These are phyloP conservation scores for Ustilago crameri DNA, from an alignment of 1,284 basidiomycete species.

Conservation along the genomic window DNA sequence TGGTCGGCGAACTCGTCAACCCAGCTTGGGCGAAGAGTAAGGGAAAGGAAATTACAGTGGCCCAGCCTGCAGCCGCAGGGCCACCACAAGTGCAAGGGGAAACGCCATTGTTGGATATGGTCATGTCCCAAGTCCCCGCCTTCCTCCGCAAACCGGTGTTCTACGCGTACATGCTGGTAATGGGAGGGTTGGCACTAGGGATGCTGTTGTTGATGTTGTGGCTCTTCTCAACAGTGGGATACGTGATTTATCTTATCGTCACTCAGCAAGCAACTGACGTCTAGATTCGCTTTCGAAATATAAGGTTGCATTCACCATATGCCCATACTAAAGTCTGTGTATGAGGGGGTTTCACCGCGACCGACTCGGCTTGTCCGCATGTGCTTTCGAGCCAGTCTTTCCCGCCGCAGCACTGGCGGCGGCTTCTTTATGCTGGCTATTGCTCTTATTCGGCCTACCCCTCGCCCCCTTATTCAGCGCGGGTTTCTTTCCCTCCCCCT, in stretches of 20 bases:
- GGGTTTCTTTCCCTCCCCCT: background rate
- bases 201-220: background rate
- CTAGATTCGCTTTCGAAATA: no score
- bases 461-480: background rate
- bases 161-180: background rate
- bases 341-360: no score
- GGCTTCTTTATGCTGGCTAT: background rate
- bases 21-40: conserved; percentile 7
- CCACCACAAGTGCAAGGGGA: background rate
- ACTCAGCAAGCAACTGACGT: no score
- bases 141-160: background rate
- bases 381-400: no score
- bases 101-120: background rate
- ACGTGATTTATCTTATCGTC: background rate
- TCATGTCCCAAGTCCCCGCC: background rate
- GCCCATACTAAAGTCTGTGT: no score
- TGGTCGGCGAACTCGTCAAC: conserved; percentile 14
- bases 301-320: no score
- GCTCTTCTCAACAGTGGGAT: background rate
- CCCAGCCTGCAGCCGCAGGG: background rate
- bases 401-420: no score
- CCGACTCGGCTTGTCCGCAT: no score
- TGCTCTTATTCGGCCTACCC: background rate
- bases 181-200: background rate
- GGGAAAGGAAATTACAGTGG: background rate